phyloP scores from a whole-genome alignment of 306 rosid species.

The Pyrus communis region DNA sequence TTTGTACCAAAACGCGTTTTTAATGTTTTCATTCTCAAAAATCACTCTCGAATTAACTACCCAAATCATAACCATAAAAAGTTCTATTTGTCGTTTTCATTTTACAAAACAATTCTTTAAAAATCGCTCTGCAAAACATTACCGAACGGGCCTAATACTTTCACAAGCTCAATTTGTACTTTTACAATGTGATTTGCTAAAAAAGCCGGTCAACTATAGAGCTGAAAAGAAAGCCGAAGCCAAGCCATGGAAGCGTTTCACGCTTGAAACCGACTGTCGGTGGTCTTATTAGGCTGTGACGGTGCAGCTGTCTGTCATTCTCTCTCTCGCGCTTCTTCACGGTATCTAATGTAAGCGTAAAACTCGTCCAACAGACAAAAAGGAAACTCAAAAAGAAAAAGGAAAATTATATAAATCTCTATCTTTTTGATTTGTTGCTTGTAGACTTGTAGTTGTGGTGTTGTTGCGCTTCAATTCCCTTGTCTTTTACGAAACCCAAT shows the following conservation, averaged over 20 bases:
- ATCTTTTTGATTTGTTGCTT: slow-evolving; percentile 18
- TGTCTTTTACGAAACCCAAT: slow-evolving; percentile 37
- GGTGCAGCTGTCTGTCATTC: slow-evolving; percentile 5
- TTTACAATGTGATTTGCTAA: no score
- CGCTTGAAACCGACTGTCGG: slow-evolving; percentile 46
- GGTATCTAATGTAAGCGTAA: slow-evolving; percentile 29
- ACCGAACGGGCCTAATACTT: no score
- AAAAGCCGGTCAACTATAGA: not conserved
- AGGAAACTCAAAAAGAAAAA: not conserved
- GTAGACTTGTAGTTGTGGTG: not conserved
- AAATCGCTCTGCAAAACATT: no score
- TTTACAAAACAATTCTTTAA: no score
- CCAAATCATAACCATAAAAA: no score
- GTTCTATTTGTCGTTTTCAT: no score
- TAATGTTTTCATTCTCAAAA: no score
- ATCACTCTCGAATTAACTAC: no score
- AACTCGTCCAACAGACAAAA: slow-evolving; percentile 17
- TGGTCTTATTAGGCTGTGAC: slow-evolving; percentile 22
- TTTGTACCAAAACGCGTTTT: no score
- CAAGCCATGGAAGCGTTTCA: slow-evolving; percentile 11
- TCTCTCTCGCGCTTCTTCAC: not conserved
- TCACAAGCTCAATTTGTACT: no score
- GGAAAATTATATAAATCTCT: not conserved
- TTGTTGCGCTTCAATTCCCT: slow-evolving; percentile 31
- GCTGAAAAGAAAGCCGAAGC: slow-evolving; percentile 1